These are phyloP conservation scores for Drechslerella dactyloides DNA, from an alignment of 2,329 filamentous ascomycete genomes.

Conservation along the genomic window DNA sequence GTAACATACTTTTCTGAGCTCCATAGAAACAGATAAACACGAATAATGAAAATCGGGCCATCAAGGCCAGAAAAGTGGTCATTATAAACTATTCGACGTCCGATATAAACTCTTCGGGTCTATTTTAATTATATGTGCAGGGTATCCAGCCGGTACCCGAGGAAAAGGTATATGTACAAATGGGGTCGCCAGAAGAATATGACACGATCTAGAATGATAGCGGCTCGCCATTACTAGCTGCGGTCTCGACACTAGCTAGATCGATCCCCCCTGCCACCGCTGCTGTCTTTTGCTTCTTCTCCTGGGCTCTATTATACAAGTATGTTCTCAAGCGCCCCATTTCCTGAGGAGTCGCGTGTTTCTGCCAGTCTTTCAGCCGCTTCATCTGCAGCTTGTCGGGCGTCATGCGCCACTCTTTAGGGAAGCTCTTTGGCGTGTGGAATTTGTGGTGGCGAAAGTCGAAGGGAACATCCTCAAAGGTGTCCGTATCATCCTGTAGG, in stretches of 20 bases:
- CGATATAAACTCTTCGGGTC: too few species aligned
- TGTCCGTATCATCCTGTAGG: slow-evolving; percentile 72
- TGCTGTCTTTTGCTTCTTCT: slow-evolving; percentile 12
- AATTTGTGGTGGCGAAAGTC: slow-evolving; percentile 73
- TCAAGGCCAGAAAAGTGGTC: too few species aligned
- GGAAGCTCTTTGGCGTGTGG: slow-evolving; percentile 70
- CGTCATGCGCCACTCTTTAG: slow-evolving; percentile 81
- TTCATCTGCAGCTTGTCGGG: slow-evolving; percentile 63
- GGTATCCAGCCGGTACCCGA: too few species aligned
- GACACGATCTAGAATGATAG: background rate
- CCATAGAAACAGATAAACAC: too few species aligned
- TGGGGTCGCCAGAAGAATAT: too few species aligned
- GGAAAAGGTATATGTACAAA: too few species aligned
- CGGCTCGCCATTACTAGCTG: background rate
- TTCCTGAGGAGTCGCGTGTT: slow-evolving; percentile 23
- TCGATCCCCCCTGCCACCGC: slow-evolving; percentile 2
- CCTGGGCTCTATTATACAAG: slow-evolving; percentile 13
- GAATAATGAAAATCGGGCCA: too few species aligned
- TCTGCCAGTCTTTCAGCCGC: slow-evolving; percentile 39
- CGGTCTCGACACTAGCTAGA: background rate
- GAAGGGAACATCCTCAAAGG: slow-evolving; percentile 85
- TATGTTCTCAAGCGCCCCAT: slow-evolving; percentile 32
- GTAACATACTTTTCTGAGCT: too few species aligned
- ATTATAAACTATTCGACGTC: too few species aligned
- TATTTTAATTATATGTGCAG: too few species aligned